Evolutionary conservation across 176 grass and related monocot genomes (phyloP), one percentile per base, ranked within the genome.

Genomic region (Hordeum marinum): DNA sequence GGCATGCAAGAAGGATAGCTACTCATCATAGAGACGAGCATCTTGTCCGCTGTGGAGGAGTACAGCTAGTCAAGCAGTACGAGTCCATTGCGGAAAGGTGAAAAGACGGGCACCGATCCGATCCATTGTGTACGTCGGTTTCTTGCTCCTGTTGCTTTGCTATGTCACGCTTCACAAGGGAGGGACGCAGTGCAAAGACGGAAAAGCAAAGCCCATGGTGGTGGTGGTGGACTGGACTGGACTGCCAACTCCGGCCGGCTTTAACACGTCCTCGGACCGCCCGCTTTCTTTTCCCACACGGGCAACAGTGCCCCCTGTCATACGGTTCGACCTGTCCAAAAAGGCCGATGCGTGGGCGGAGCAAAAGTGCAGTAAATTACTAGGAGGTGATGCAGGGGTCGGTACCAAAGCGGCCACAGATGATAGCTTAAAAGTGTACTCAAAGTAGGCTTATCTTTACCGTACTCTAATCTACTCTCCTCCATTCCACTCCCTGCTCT

Each of bases 121-220:
- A 50, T 25, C 41, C 76, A 36, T 73, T 72, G 26, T 32, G 82
- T 57, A 61, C 77, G 70, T 76, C 35, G 70, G 65, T 80, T 35
- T 75, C 69, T 59, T 48, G 52, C 70, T 31, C 18, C 14, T 39
- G 52, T 61, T 15, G 78, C 54, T 72, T 65, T 58, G 72, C 55
- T 62, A 75, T 42, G 83, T 86, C 88, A 65, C 88, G 72, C 71
- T 41, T 71, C 72, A 71, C 83, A 25, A 77, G 37, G 10, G 35
- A 65, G 41, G 23, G 32, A 3, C 24, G 69, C 69, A 59, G 27
- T 24, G 82, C 26, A 57, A 32, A 42, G 79, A 42, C 12, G 68
- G 75, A 13, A 57, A 64, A 72, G 37, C 29, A 5, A n/a, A 55
- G 45, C 1, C 26, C 34, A n/a, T 66, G 1, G 2, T 29, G 29